Conservation (phyloP, 192 early-diverging fungal species). For the Ambispora gerdemannii region DNA sequence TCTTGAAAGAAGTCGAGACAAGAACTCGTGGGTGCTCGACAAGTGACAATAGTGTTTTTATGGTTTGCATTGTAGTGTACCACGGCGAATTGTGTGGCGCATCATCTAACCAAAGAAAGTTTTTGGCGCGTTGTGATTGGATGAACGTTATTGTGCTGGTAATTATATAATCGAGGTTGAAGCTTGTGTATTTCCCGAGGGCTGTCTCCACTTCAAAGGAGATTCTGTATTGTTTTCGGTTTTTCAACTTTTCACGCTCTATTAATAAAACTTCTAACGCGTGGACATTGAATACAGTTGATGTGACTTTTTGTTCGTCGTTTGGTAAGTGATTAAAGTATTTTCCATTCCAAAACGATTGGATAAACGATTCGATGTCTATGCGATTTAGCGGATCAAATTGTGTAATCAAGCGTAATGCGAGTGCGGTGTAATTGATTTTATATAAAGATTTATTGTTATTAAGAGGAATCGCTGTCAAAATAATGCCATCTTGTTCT, state of each 20-base stretch:
- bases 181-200: too few relatives aligned
- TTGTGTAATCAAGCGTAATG: background rate
- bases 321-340: conserved; percentile 9
- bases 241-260: too few relatives aligned
- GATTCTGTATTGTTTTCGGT: background rate
- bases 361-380: background rate
- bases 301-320: too few relatives aligned
- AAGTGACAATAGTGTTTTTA: background rate
- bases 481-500: conserved; percentile 9
- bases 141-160: too few relatives aligned
- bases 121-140: too few relatives aligned
- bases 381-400: background rate
- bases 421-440: background rate
- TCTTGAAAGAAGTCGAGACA: background rate
- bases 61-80: conserved; percentile 8
- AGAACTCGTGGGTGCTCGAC: background rate
- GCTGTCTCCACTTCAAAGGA: background rate
- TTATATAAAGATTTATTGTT: conserved; percentile 11
- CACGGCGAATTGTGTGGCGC: background rate
- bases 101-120: too few relatives aligned
- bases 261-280: too few relatives aligned
- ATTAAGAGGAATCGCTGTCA: too few relatives aligned
- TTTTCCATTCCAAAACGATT: conserved; percentile 14
- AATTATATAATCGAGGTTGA: too few relatives aligned
- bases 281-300: too few relatives aligned